A percentile compares a stretch with the other conserved stretches of the same genome.
Conservation (phyloP, 257 asterid genomes). For the Solanum megistacrolobum region DNA sequence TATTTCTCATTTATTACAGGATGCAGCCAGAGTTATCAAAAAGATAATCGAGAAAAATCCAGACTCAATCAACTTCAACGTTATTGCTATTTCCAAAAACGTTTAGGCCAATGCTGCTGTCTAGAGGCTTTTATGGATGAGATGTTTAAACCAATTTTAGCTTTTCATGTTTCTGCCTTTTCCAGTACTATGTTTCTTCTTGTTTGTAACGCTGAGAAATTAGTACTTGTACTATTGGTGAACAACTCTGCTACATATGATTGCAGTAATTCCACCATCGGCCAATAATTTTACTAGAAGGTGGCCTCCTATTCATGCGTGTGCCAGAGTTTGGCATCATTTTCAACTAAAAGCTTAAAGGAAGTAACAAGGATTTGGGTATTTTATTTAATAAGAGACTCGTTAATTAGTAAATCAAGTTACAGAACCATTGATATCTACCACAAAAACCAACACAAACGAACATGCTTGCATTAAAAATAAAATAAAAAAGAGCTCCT, state of each 20-base stretch:
- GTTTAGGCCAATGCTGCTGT: neutral
- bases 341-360: neutral
- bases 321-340: neutral
- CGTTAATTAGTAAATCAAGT: neutral
- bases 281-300: neutral
- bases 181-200: neutral
- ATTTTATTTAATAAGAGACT: neutral
- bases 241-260: neutral
- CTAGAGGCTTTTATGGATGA: neutral
- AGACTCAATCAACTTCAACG: conserved; percentile 63
- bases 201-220: neutral
- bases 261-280: neutral
- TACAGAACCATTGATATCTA: neutral
- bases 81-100: conserved; percentile 64
- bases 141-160: neutral
- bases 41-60: conserved; percentile 64
- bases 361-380: neutral
- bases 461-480: neutral
- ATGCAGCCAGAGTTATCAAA: conserved; percentile 59
- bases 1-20: conserved; percentile 27
- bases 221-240: neutral
- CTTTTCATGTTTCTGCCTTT: neutral
- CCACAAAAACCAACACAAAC: neutral
- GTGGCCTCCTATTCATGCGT: neutral
- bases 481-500: neutral